Evolutionary conservation across 306 rosid genomes (phyloP).

Genomic region (Elaeagnus macrophylla): DNA sequence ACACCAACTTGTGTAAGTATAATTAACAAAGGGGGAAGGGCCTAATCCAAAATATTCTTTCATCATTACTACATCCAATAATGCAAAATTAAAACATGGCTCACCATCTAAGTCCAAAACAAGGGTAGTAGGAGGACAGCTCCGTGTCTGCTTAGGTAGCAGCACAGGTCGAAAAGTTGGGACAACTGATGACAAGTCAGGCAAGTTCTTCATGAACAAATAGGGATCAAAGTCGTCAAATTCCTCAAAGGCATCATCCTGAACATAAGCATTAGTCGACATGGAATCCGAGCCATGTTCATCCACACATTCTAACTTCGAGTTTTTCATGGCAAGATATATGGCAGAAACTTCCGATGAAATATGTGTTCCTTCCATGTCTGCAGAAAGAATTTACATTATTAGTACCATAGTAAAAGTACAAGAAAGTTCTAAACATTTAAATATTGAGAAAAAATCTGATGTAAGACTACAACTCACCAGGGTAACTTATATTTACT

Average conservation of each 20-base stretch:
- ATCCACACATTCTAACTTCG: slow-evolving; percentile 85
- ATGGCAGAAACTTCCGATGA: slow-evolving; percentile 75
- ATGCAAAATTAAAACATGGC: neutral
- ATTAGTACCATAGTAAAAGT: slow-evolving; percentile 23
- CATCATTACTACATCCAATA: too few relatives aligned
- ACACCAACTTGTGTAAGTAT: too few relatives aligned
- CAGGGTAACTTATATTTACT: slow-evolving; percentile 16
- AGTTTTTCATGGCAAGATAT: slow-evolving; percentile 71
- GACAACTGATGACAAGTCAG: slow-evolving; percentile 76
- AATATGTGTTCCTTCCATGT: slow-evolving; percentile 48
- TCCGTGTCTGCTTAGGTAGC: slow-evolving; percentile 94
- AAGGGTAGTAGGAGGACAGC: slow-evolving; percentile 89
- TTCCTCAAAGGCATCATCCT: slow-evolving; percentile 73
- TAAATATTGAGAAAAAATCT: slow-evolving; percentile 17
- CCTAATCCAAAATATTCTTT: too few relatives aligned
- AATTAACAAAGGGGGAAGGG: too few relatives aligned
- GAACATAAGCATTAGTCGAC: slow-evolving; percentile 56
- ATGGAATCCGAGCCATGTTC: slow-evolving; percentile 85
- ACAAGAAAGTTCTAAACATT: slow-evolving; percentile 13
- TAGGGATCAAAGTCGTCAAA: slow-evolving; percentile 90
- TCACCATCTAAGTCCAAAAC: slow-evolving; percentile 98
- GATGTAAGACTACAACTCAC: slow-evolving; percentile 33
- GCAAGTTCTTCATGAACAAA: slow-evolving; percentile 86
- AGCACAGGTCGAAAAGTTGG: slow-evolving; percentile 83
- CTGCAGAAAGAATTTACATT: slow-evolving; percentile 34